phyloP scores from a whole-genome alignment of 163 green algal species.

The Scenedesmus sp. region DNA sequence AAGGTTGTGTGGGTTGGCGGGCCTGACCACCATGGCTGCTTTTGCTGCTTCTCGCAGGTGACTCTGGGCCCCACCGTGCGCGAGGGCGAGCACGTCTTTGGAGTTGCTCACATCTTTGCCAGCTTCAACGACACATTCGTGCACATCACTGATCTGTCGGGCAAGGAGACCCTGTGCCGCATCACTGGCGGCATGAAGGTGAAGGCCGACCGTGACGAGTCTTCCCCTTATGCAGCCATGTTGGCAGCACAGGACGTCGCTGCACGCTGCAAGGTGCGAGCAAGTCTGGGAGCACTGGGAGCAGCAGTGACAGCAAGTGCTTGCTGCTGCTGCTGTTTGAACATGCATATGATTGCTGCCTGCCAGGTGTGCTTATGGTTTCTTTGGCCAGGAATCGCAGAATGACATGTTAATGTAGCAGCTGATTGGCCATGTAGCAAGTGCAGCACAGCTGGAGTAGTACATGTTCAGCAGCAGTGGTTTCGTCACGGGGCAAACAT shows the following conservation, averaged over 20 bases:
- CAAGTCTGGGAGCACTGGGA: not conserved
- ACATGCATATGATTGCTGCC: not conserved
- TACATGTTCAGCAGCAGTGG: not conserved
- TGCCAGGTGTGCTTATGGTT: not conserved
- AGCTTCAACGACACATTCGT: conserved; percentile 99
- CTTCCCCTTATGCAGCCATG: conserved; percentile 99
- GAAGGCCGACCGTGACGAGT: conserved; percentile 99
- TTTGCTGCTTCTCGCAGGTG: not conserved
- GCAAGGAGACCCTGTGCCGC: conserved; percentile 97
- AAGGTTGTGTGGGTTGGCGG: not conserved
- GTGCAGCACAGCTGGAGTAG: not conserved
- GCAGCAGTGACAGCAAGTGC: not conserved
- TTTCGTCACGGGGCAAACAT: not conserved
- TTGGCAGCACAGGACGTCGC: conserved; percentile 98
- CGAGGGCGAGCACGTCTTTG: conserved; percentile 98
- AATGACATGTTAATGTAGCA: not conserved
- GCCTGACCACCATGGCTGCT: not conserved
- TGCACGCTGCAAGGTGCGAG: conserved; percentile 86
- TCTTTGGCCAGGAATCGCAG: not conserved
- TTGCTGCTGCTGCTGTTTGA: not conserved
- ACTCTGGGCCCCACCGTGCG: conserved; percentile 88
- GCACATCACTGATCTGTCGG: conserved; percentile 99
- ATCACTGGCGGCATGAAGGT: conserved; percentile 99
- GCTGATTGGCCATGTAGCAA: not conserved
- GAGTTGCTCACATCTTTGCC: conserved; percentile 99